Percentiles rank a stretch among this genome's conserved stretches.
Evolutionary conservation across 1,139 yeast species (phyloP).

Genomic region (Geotrichum fermentans): DNA sequence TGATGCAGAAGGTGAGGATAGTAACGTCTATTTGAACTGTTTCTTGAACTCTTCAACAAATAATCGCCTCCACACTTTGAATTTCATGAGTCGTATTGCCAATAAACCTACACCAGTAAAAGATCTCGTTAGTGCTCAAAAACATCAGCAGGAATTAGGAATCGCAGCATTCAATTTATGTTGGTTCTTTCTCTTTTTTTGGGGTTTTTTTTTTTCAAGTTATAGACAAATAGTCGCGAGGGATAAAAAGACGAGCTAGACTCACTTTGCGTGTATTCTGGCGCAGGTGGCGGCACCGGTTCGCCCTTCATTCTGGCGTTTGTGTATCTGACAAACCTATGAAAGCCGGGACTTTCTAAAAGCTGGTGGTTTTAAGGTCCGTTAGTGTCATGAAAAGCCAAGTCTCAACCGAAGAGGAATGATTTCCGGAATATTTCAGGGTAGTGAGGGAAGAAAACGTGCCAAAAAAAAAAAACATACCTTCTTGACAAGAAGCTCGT

Average conservation of each 20-base stretch:
- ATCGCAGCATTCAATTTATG: too few relatives aligned
- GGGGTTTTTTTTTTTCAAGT: too few relatives aligned
- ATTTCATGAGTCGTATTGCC: conserved; percentile 12
- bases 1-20: not conserved
- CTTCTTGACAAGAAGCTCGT: conserved; percentile 26
- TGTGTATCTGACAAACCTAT: conserved; percentile 21
- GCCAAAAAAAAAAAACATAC: conserved; percentile 4
- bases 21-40: conserved; percentile 15
- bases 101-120: too few relatives aligned
- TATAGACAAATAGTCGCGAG: too few relatives aligned
- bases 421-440: too few relatives aligned
- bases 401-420: too few relatives aligned
- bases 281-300: conserved; percentile 21
- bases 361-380: conserved; percentile 4
- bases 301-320: conserved; percentile 20
- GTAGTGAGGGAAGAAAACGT: not conserved
- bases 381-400: too few relatives aligned
- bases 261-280: conserved; percentile 14
- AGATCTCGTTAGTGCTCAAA: too few relatives aligned
- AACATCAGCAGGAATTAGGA: too few relatives aligned
- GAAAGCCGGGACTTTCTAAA: conserved; percentile 15
- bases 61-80: conserved; percentile 16
- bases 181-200: too few relatives aligned
- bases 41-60: conserved; percentile 21
- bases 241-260: too few relatives aligned